These are phyloP conservation scores for Scleromitrula shiraiana DNA, from an alignment of 2,329 filamentous ascomycete species.

Conservation along the genomic window DNA sequence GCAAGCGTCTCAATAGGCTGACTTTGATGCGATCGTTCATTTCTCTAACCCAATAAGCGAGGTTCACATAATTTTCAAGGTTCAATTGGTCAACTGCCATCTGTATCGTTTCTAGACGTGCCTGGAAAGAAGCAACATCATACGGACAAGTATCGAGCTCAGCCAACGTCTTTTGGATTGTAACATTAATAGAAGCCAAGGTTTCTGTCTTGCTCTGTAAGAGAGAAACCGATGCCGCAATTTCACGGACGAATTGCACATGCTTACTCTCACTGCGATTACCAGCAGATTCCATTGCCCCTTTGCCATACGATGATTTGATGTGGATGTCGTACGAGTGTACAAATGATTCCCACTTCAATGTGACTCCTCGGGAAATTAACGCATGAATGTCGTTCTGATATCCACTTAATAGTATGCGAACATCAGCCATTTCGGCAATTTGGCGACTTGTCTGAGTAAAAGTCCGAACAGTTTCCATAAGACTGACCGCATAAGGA, in stretches of 20 bases:
- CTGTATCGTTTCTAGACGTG: conserved; percentile 78
- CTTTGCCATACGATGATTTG: conserved; percentile 52
- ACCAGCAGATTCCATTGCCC: conserved; percentile 48
- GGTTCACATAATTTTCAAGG: conserved; percentile 89
- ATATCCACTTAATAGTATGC: conserved; percentile 82
- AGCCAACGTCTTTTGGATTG: conserved; percentile 68
- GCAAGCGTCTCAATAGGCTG: conserved; percentile 74
- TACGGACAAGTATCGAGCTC: conserved; percentile 84
- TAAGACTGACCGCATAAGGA: conserved; percentile 92
- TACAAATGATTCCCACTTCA: conserved; percentile 97
- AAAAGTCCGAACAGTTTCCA: conserved; percentile 96
- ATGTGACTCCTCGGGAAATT: conserved; percentile 76
- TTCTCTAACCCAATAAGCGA: conserved; percentile 79
- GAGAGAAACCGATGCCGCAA: conserved; percentile 77
- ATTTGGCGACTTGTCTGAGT: conserved; percentile 83
- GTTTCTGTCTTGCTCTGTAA: conserved; percentile 82
- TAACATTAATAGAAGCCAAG: conserved; percentile 71
- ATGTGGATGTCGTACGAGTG: conserved; percentile 91
- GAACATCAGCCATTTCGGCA: conserved; percentile 75
- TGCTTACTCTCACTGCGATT: conserved; percentile 78
- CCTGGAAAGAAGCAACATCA: conserved; percentile 68
- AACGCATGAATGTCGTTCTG: conserved; percentile 81
- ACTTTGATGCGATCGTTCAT: conserved; percentile 81
- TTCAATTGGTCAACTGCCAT: conserved; percentile 93
- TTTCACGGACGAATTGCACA: conserved; percentile 91